Evolutionary conservation across 495 filamentous ascomycete species (phyloP), one percentile per base, ranked within the genome.

Genomic region (Recurvomyces mirabilis): DNA sequence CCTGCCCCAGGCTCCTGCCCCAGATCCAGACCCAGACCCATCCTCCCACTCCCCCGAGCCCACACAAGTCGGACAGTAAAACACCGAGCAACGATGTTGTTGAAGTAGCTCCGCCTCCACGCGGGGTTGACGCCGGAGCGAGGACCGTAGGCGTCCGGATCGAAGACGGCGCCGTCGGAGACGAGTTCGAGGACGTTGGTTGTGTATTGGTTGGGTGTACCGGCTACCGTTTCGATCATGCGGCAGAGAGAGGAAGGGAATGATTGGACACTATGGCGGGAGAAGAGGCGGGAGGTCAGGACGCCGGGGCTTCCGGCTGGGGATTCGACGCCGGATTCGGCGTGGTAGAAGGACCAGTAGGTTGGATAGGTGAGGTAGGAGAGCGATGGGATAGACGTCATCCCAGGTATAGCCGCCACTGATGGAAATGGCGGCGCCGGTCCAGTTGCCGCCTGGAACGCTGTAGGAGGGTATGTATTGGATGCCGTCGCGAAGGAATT

Each of bases 61-160:
- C n/a, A n/a, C n/a, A n/a, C n/a, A n/a, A n/a, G n/a, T n/a, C n/a
- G n/a, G n/a, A n/a, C n/a, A n/a, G n/a, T n/a, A n/a, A 29, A 56
- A 5, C 59, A 46, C 0, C 64, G 53, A 7, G 60, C 55, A 6
- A 68, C 59, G n/a, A 61, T 53, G 28, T 60, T 49, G 48, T 69
- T 56, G 21, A 68, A 46, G 35, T 68, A 66, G 9, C 60, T 55
- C 10, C 47, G 58, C 15, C 68, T 53, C 68, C 70, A 73, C 11
- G 67, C 66, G 0, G 68, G 64, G 44, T 65, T 65, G 14, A 69
- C 53, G 29, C 59, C 59, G 2, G 65, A 66, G 44, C 50, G 54
- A 13, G 43, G 26, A 29, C n/a, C 47, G 38, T 54, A 48, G 6
- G 41, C 45, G 29, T 60, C 53, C 9, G 49, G n/a, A n/a, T n/a